Conservation (phyloP, 2,329 filamentous ascomycete genomes). For the Alternaria viburni region DNA sequence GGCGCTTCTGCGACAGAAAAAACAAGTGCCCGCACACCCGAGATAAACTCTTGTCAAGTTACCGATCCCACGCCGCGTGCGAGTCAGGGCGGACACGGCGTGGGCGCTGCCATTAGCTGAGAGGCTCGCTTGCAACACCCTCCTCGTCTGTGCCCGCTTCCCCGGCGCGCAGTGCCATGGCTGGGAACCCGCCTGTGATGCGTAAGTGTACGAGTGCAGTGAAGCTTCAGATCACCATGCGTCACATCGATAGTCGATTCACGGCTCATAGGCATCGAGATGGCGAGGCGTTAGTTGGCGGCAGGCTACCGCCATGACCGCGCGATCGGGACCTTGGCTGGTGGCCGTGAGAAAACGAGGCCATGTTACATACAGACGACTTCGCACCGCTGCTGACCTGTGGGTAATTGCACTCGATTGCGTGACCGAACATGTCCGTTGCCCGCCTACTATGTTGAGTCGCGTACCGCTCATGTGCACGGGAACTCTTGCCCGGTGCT, state of each 20-base stretch:
- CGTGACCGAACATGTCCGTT: conserved; percentile 46
- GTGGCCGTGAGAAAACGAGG: conserved; percentile 43
- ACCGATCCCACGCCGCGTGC: conserved; percentile 30
- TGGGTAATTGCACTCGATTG: conserved; percentile 23
- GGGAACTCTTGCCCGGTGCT: conserved; percentile 39
- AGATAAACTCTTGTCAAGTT: conserved; percentile 21
- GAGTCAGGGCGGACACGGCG: conserved; percentile 26
- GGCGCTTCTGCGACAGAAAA: conserved; percentile 38
- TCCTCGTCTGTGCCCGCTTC: conserved; percentile 36
- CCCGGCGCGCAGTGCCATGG: conserved; percentile 27
- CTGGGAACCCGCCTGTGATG: conserved; percentile 10
- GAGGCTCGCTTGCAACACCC: conserved; percentile 30
- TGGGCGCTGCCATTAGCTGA: conserved; percentile 22
- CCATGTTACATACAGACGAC: conserved; percentile 42
- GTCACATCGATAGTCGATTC: conserved; percentile 25
- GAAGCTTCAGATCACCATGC: conserved; percentile 24
- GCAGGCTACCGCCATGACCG: conserved; percentile 32
- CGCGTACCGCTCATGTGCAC: conserved; percentile 34
- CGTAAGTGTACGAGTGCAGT: not conserved
- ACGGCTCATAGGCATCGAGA: conserved; percentile 23
- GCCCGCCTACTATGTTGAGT: conserved; percentile 32
- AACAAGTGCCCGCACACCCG: conserved; percentile 35
- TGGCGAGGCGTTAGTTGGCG: conserved; percentile 27
- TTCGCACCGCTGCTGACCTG: conserved; percentile 29
- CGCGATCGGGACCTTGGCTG: conserved; percentile 38